Evolutionary conservation across 2,329 filamentous ascomycete genomes (phyloP).

Genomic region (Didymella segeticola): DNA sequence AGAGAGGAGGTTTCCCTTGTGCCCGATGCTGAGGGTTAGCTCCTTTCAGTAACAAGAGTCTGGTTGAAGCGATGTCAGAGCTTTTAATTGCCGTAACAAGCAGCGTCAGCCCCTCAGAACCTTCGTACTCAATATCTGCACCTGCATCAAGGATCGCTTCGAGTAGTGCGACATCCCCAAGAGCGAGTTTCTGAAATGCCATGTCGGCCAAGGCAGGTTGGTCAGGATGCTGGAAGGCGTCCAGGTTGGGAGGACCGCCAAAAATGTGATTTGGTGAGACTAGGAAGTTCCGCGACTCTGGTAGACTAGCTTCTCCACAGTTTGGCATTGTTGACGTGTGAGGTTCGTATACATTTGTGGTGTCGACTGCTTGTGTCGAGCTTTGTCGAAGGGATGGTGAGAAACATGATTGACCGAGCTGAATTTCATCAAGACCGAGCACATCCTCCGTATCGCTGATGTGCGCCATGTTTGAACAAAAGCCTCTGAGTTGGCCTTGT

Average conservation of each 20-base stretch:
- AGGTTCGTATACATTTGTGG: background rate
- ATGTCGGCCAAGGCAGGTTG: background rate
- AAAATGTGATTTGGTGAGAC: background rate
- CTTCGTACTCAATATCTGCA: background rate
- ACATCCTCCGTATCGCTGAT: background rate
- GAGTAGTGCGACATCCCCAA: background rate
- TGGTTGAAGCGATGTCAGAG: background rate
- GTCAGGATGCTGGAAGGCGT: background rate
- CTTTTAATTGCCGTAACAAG: background rate
- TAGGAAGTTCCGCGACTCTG: background rate
- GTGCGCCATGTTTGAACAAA: background rate
- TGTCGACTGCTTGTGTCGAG: background rate
- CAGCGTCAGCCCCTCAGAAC: background rate
- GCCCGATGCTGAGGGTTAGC: background rate
- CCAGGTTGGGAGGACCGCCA: background rate
- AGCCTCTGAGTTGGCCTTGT: background rate
- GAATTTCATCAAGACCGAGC: background rate
- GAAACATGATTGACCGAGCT: background rate
- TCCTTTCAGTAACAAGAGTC: background rate
- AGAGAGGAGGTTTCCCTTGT: background rate
- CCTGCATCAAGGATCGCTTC: background rate
- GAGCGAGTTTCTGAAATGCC: background rate
- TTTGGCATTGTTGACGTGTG: background rate
- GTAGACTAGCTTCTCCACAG: background rate
- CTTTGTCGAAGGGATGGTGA: background rate